Conservation (phyloP, 768 basidiomycete genomes). For the Tephrocybe sp. region DNA sequence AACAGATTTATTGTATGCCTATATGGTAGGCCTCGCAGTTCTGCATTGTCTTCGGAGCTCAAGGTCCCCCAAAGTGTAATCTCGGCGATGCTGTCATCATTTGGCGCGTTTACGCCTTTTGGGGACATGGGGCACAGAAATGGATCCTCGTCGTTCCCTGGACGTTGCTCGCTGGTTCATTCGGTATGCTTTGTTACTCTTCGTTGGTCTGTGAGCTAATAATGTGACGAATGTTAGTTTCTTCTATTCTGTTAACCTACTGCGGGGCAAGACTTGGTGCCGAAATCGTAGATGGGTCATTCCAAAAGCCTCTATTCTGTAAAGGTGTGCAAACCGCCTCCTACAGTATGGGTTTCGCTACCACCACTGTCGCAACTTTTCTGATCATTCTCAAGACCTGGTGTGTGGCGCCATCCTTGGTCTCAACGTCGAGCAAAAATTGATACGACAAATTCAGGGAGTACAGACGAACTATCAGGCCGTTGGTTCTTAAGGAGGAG, state of each 20-base stretch:
- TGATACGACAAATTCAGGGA: not conserved
- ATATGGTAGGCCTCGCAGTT: not conserved
- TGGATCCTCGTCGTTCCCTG: constrained; percentile 10
- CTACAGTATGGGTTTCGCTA: constrained; percentile 2
- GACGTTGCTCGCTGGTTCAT: constrained; percentile 1
- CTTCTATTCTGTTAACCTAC: constrained; percentile 4
- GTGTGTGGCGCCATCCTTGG: not conserved
- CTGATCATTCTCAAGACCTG: constrained; percentile 3
- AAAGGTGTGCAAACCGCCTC: constrained; percentile 7
- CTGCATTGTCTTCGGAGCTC: not conserved
- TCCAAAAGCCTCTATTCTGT: constrained; percentile 8
- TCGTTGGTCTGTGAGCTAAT: no score
- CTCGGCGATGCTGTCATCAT: constrained; percentile 9
- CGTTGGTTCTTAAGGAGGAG: not conserved
- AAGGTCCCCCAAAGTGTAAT: not conserved
- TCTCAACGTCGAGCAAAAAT: not conserved
- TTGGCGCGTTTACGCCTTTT: constrained; percentile 9
- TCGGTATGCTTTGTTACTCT: not conserved
- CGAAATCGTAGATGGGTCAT: constrained; percentile 8
- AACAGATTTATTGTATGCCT: constrained; percentile 8
- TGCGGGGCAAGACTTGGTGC: constrained; percentile 7
- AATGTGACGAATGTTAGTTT: not conserved
- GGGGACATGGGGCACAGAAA: not conserved
- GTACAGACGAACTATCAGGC: not conserved
- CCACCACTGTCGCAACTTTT: constrained; percentile 2